Evolutionary conservation across 164 flowering plant species (phyloP).

Genomic region (Tetrastigma voinierianum): DNA sequence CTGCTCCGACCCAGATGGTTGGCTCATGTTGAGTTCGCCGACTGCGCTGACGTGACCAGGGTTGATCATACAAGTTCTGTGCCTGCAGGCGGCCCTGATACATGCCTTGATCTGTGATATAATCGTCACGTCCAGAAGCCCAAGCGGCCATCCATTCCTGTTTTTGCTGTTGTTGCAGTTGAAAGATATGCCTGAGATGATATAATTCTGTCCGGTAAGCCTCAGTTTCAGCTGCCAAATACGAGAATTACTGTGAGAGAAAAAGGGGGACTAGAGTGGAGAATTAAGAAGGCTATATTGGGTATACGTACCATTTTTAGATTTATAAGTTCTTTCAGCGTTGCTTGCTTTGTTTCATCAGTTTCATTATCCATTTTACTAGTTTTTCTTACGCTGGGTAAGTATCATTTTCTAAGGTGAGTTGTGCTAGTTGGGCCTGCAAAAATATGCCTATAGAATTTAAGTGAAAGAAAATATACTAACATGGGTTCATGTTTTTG

Average conservation of each 20-base stretch:
- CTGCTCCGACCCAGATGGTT: too few species aligned
- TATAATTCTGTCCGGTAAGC: conserved; percentile 14
- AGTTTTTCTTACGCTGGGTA: background rate
- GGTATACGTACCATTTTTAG: conserved; percentile 23
- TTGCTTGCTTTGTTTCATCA: conserved; percentile 16
- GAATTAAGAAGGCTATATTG: background rate
- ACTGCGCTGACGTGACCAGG: background rate
- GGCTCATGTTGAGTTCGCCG: background rate
- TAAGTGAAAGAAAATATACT: background rate
- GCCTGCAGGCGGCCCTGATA: too few species aligned
- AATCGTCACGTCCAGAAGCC: background rate
- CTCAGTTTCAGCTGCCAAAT: conserved; percentile 18
- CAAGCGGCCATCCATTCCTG: background rate
- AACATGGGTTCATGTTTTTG: background rate
- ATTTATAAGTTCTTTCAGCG: background rate
- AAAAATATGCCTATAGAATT: background rate
- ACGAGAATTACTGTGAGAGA: background rate
- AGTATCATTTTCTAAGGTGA: conserved; percentile 22
- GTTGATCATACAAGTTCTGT: too few species aligned
- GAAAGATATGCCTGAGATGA: conserved; percentile 14
- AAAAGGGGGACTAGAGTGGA: background rate
- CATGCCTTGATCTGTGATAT: background rate
- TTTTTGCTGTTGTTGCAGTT: background rate
- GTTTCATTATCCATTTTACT: conserved; percentile 15
- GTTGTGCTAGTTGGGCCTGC: conserved; percentile 15